These are phyloP conservation scores for Dacryopinax primogenitus DNA, from an alignment of 768 basidiomycete species.

Conservation along the genomic window DNA sequence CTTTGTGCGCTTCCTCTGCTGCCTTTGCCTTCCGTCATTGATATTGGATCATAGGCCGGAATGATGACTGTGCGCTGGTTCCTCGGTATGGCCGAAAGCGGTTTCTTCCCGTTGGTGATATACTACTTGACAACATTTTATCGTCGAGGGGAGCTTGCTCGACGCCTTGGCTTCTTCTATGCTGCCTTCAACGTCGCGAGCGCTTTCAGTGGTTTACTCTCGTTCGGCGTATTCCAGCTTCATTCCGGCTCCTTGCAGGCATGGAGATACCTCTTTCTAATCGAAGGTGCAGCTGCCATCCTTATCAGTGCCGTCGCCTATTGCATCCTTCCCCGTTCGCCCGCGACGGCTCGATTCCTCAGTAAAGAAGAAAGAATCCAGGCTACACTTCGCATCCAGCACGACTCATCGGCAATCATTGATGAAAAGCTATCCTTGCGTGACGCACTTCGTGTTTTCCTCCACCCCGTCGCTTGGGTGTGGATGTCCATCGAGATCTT, in stretches of 20 bases:
- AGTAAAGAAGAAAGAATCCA: slow-evolving; percentile 18
- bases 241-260: slow-evolving; percentile 31
- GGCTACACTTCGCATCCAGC: slow-evolving; percentile 15
- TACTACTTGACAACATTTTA: slow-evolving; percentile 44
- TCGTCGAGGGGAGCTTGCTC: slow-evolving; percentile 40
- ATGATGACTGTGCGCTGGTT: slow-evolving; percentile 7
- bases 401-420: slow-evolving; percentile 14
- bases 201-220: slow-evolving; percentile 18
- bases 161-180: slow-evolving; percentile 39
- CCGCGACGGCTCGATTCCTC: slow-evolving; percentile 18
- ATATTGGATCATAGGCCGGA: background rate
- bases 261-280: slow-evolving; percentile 44
- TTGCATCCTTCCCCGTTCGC: slow-evolving; percentile 19
- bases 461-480: background rate
- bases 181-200: slow-evolving; percentile 22
- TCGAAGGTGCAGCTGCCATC: slow-evolving; percentile 31
- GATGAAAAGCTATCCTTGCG: slow-evolving; percentile 12
- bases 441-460: background rate
- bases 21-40: background rate
- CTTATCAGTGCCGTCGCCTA: slow-evolving; percentile 17
- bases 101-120: slow-evolving; percentile 23
- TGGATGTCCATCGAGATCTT: slow-evolving; percentile 17
- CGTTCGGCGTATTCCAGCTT: slow-evolving; percentile 43
- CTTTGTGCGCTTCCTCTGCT: slow-evolving; percentile 32
- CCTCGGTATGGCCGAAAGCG: slow-evolving; percentile 4